Conservation (phyloP, 805 yeast species). For the Metschnikowia drakensbergensis region DNA sequence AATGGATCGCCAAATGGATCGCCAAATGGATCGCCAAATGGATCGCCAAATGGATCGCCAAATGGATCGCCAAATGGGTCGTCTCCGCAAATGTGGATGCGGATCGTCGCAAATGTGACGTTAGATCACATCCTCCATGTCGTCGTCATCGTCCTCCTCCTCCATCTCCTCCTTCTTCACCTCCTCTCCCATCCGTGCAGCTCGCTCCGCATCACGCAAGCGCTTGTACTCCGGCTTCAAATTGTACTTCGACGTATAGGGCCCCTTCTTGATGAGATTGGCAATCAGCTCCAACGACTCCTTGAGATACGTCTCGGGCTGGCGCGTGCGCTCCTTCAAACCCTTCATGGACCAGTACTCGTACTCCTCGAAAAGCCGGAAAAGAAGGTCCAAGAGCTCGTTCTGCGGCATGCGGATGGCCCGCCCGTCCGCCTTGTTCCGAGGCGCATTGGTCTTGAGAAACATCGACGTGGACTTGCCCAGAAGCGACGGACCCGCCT, state of each 20-base stretch:
- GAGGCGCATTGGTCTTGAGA: slow-evolving; percentile 45
- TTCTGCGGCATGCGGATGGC: slow-evolving; percentile 93
- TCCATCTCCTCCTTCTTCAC: slow-evolving; percentile 30
- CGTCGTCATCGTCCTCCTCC: slow-evolving; percentile 46
- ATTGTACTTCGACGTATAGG: slow-evolving; percentile 89
- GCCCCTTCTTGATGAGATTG: slow-evolving; percentile 85
- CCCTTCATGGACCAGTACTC: slow-evolving; percentile 98
- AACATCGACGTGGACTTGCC: slow-evolving; percentile 66
- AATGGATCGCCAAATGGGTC: too few relatives aligned
- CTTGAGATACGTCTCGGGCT: slow-evolving; percentile 90
- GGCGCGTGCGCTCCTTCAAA: slow-evolving; percentile 86
- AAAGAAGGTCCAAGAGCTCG: slow-evolving; percentile 82
- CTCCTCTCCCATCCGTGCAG: slow-evolving; percentile 55
- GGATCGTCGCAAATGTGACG: too few relatives aligned
- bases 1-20: too few relatives aligned
- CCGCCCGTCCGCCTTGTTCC: slow-evolving; percentile 63
- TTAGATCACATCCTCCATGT: slow-evolving; percentile 43
- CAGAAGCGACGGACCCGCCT: slow-evolving; percentile 78
- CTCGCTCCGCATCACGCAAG: slow-evolving; percentile 71
- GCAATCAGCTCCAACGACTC: slow-evolving; percentile 91
- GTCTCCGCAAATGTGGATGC: too few relatives aligned
- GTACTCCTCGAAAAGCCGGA: slow-evolving; percentile 87
- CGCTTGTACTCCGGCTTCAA: slow-evolving; percentile 86
- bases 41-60: too few relatives aligned
- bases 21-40: too few relatives aligned